These are phyloP conservation scores for Zelopaecilomyces penicillatus DNA, from an alignment of 2,329 filamentous ascomycete genomes.

Conservation along the genomic window DNA sequence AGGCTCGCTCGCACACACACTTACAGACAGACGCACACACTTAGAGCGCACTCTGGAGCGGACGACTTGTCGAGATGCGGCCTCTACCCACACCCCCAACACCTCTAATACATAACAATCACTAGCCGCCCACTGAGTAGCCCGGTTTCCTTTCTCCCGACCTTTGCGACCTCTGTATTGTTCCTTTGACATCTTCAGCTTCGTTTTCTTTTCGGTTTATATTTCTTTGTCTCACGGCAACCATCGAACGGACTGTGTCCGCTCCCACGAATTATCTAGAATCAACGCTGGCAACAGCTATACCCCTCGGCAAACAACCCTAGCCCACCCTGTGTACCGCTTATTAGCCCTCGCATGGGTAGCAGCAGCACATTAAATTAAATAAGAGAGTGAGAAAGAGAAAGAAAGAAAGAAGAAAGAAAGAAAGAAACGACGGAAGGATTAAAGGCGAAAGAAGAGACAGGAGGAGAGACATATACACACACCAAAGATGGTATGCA, in stretches of 20 bases:
- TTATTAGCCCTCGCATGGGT: not conserved
- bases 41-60: too few relatives aligned
- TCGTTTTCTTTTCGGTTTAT: conserved; percentile 20
- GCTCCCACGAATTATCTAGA: conserved; percentile 16
- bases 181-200: conserved; percentile 25
- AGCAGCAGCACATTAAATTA: too few relatives aligned
- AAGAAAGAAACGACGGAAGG: too few relatives aligned
- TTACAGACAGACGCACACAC: not conserved
- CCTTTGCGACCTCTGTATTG: conserved; percentile 32
- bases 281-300: conserved; percentile 31
- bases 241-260: conserved; percentile 2
- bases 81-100: not conserved
- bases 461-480: conserved; percentile 2
- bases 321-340: conserved; percentile 2
- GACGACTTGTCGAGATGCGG: conserved; percentile 1
- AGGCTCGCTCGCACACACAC: not conserved
- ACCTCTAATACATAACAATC: conserved; percentile 37
- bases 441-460: not conserved
- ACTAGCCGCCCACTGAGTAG: conserved; percentile 33
- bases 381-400: not conserved
- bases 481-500: conserved; percentile 26
- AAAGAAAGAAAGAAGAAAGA: conserved; percentile 5
- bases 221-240: conserved; percentile 21
- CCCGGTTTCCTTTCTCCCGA: conserved; percentile 26
- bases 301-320: conserved; percentile 15